These are phyloP conservation scores for Kodamaea anthophila DNA, from an alignment of 1,139 yeast genomes.

Conservation along the genomic window DNA sequence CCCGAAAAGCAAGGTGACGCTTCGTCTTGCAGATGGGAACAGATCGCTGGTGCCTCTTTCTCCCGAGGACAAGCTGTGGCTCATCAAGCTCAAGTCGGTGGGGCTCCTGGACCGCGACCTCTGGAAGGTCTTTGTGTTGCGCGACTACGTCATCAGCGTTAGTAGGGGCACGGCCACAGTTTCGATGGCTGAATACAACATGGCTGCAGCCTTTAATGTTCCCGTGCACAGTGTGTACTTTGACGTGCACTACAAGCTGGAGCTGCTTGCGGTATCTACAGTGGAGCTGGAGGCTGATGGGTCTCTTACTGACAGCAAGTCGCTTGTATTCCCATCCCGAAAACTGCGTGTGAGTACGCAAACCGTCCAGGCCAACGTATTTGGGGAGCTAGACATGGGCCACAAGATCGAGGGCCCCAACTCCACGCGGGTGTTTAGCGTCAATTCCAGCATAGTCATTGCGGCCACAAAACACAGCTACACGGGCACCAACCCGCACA, in stretches of 20 bases:
- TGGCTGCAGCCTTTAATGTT: constrained; percentile 9
- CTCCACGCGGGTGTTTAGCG: constrained; percentile 23
- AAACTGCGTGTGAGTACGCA: constrained; percentile 46
- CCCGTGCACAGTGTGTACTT: constrained; percentile 63
- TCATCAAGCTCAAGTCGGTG: constrained; percentile 57
- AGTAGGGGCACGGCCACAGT: constrained; percentile 24
- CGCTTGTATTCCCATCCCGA: constrained; percentile 30
- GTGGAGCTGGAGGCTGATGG: constrained; percentile 19
- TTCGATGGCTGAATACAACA: constrained; percentile 6
- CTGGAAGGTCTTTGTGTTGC: constrained; percentile 73
- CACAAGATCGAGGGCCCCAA: neutral
- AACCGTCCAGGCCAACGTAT: constrained; percentile 53
- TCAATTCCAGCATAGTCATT: constrained; percentile 32
- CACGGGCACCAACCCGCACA: constrained; percentile 59
- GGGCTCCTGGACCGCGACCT: constrained; percentile 69
- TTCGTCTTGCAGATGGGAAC: constrained; percentile 13
- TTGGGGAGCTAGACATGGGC: constrained; percentile 47
- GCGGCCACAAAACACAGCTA: constrained; percentile 49
- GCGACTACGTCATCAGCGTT: constrained; percentile 63
- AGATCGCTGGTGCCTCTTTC: constrained; percentile 25
- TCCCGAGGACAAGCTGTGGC: constrained; percentile 71
- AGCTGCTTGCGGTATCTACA: constrained; percentile 20
- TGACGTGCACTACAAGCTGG: constrained; percentile 49
- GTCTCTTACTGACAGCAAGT: constrained; percentile 7
- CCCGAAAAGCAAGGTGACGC: constrained; percentile 17